These are phyloP conservation scores for Melaleuca alternifolia DNA, from an alignment of 345 rosid species.

Conservation along the genomic window DNA sequence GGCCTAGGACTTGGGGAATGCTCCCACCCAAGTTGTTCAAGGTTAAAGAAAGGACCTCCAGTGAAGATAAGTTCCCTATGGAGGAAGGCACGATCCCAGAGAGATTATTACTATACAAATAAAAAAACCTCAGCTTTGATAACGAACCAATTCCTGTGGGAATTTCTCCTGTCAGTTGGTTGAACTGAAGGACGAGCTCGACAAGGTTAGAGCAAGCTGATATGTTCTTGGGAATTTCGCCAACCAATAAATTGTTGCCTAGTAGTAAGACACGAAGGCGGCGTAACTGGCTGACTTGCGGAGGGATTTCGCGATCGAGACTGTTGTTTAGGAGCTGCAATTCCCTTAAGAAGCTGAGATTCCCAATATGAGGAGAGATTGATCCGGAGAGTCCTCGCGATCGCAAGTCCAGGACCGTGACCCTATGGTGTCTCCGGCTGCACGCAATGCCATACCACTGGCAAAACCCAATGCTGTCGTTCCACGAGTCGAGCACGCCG, in stretches of 20 bases:
- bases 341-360: neutral
- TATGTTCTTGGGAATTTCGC: neutral
- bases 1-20: no score
- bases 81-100: no score
- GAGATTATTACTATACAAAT: no score
- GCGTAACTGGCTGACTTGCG: neutral
- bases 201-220: neutral
- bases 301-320: neutral
- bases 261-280: neutral
- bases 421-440: neutral
- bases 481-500: neutral
- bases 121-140: no score
- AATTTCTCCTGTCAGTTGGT: neutral
- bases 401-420: neutral
- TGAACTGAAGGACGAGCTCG: neutral
- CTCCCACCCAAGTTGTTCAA: no score
- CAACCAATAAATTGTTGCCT: neutral
- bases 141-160: neutral
- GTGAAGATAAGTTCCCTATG: no score
- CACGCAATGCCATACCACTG: neutral
- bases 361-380: neutral
- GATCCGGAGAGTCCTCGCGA: neutral
- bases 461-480: neutral
- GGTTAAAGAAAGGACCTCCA: no score
- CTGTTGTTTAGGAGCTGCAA: neutral